phyloP scores from a whole-genome alignment of 352 stramenopile genomes.

The Salisapilia sapeloensis region DNA sequence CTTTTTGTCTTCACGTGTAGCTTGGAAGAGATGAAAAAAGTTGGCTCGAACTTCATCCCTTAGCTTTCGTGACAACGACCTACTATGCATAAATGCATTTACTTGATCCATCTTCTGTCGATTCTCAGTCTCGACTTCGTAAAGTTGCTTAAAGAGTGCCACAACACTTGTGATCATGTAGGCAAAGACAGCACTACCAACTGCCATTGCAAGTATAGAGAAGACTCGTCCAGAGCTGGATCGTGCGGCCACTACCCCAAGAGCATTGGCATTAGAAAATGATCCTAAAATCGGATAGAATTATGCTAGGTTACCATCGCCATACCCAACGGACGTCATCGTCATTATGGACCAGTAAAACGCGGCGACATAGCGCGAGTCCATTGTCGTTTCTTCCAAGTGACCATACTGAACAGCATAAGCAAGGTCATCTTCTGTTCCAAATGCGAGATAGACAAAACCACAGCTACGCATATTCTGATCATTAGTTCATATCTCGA shows the following conservation, averaged over 20 bases:
- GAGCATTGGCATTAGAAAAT: conserved; percentile 1
- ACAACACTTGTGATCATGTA: conserved; percentile 77
- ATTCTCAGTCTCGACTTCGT: conserved; percentile 40
- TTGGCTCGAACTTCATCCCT: conserved; percentile 64
- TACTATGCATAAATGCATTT: conserved; percentile 57
- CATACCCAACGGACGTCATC: conserved; percentile 65
- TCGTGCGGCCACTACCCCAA: conserved; percentile 32
- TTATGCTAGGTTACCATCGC: conserved; percentile 26
- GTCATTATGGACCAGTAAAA: conserved; percentile 84
- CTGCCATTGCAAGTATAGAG: conserved; percentile 50
- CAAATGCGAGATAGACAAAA: conserved; percentile 54
- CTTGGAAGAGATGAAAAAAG: conserved; percentile 64
- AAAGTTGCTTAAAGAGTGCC: conserved; percentile 59
- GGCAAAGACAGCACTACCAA: conserved; percentile 63
- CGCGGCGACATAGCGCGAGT: conserved; percentile 51
- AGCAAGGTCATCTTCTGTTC: conserved; percentile 25
- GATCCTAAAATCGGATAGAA: neutral
- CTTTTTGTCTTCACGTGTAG: conserved; percentile 46
- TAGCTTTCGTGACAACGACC: conserved; percentile 33
- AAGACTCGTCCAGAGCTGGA: conserved; percentile 51
- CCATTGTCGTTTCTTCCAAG: conserved; percentile 29
- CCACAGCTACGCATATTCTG: conserved; percentile 32
- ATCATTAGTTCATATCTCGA: neutral
- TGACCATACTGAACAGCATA: conserved; percentile 16
- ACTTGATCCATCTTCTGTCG: conserved; percentile 62